Evolutionary conservation across 192 early-diverging fungal species (phyloP).

Genomic region (Mortierella antarctica): DNA sequence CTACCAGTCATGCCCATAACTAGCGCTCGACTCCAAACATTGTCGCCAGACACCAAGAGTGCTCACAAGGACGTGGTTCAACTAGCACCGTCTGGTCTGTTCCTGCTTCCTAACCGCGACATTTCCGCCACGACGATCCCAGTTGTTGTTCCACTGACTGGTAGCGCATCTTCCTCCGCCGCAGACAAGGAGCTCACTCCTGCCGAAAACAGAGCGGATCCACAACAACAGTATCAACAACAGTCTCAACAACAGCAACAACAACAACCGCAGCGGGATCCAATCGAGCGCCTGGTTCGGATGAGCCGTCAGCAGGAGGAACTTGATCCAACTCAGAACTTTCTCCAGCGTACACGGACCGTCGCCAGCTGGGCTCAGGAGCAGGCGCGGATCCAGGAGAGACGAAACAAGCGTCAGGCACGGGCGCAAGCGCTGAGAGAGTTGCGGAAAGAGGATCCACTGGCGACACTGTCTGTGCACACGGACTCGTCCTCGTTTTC

Average conservation of each 20-base stretch:
- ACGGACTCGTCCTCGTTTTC: slow-evolving; percentile 11
- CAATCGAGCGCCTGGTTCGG: slow-evolving; percentile 23
- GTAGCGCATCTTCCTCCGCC: background rate
- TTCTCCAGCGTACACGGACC: slow-evolving; percentile 8
- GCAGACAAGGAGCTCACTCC: background rate
- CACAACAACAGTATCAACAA: background rate
- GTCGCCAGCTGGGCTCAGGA: slow-evolving; percentile 39
- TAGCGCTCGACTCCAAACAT: background rate
- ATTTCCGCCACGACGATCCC: background rate
- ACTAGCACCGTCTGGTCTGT: background rate
- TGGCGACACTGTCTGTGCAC: background rate
- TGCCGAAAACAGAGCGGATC: background rate
- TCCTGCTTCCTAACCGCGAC: slow-evolving; percentile 27
- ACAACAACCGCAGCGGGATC: slow-evolving; percentile 7
- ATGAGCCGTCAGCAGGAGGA: background rate
- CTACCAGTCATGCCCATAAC: slow-evolving; percentile 10
- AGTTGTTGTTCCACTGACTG: background rate
- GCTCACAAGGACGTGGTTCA: background rate
- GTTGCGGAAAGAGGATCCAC: slow-evolving; percentile 16
- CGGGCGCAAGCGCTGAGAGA: slow-evolving; percentile 16
- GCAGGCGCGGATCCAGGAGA: slow-evolving; percentile 27
- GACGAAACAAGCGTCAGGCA: slow-evolving; percentile 9
- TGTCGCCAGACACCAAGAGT: background rate
- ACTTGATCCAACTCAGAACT: slow-evolving; percentile 4
- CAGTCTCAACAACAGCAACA: background rate